Percentiles rank a stretch among this genome's conserved stretches.
Conservation (phyloP, 371 early-diverging fungal genomes). For the Rhizopus microsporus region DNA sequence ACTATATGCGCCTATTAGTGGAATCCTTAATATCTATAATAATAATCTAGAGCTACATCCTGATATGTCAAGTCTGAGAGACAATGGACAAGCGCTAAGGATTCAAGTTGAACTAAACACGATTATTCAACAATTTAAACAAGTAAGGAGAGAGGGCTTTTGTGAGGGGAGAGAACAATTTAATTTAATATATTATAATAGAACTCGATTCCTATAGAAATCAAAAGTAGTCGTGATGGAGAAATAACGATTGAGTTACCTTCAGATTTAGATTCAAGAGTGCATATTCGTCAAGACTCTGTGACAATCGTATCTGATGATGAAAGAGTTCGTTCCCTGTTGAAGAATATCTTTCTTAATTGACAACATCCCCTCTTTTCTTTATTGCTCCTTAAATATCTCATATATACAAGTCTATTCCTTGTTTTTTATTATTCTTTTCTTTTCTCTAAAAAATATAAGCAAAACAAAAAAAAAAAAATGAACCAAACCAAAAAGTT, state of each 20-base stretch:
- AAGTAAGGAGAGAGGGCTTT: slow-evolving; percentile 17
- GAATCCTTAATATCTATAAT: slow-evolving; percentile 26
- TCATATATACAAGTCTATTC: not conserved
- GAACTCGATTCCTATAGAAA: slow-evolving; percentile 21
- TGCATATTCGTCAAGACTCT: slow-evolving; percentile 14
- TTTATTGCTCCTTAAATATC: not conserved
- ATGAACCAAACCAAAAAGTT: not conserved
- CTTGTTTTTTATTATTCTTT: slow-evolving; percentile 6
- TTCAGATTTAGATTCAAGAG: slow-evolving; percentile 23
- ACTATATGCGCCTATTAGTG: slow-evolving; percentile 28
- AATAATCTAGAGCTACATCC: slow-evolving; percentile 26
- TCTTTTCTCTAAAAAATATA: not conserved
- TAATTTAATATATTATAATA: slow-evolving; percentile 7
- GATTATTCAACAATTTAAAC: slow-evolving; percentile 27
- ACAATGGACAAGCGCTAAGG: slow-evolving; percentile 11
- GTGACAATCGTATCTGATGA: slow-evolving; percentile 24
- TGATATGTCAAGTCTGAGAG: slow-evolving; percentile 8
- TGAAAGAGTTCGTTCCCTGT: slow-evolving; percentile 19
- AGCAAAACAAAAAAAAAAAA: too few species aligned
- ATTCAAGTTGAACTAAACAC: slow-evolving; percentile 21
- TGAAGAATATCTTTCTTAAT: slow-evolving; percentile 14
- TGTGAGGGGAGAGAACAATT: not conserved
- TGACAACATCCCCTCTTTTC: slow-evolving; percentile 3
- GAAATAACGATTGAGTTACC: slow-evolving; percentile 21
- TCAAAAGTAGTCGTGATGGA: slow-evolving; percentile 20